phyloP scores from a whole-genome alignment of 1,284 basidiomycete species.

The Rhodotorula sp. region DNA sequence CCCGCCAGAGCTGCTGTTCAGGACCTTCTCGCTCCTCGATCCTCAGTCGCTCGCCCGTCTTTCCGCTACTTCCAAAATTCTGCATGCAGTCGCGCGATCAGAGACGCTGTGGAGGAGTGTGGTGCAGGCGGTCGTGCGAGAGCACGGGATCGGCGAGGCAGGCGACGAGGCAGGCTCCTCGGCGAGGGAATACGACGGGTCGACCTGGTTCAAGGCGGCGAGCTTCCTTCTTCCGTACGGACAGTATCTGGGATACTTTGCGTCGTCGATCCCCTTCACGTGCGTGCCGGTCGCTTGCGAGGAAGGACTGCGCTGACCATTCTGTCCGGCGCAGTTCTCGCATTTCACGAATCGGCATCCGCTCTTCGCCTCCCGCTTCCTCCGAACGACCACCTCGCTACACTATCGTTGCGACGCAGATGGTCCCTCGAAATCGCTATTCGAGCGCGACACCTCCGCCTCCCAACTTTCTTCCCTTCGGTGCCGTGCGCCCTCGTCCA shows the following conservation, averaged over 20 bases:
- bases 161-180: not conserved
- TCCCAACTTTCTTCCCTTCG: constrained; percentile 3
- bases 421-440: constrained; percentile 17
- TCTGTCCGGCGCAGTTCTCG: constrained; percentile 24
- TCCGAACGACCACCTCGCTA: not conserved
- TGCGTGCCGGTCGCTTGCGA: not conserved
- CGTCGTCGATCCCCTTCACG: constrained; percentile 29
- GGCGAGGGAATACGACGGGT: too few relatives aligned
- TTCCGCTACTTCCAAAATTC: not conserved
- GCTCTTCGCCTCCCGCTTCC: not conserved
- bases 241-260: constrained; percentile 27
- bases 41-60: constrained; percentile 26
- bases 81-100: constrained; percentile 5
- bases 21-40: constrained; percentile 14
- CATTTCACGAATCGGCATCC: constrained; percentile 22
- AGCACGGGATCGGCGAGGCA: not conserved
- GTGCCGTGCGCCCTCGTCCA: constrained; percentile 10
- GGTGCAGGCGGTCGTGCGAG: constrained; percentile 3
- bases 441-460: not conserved
- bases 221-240: constrained; percentile 22
- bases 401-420: constrained; percentile 17
- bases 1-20: constrained; percentile 33
- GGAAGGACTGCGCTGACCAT: not conserved
- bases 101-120: constrained; percentile 18
- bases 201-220: constrained; percentile 17